phyloP scores from a whole-genome alignment of 2,329 filamentous ascomycete genomes.

The Coleophoma cylindrospora region DNA sequence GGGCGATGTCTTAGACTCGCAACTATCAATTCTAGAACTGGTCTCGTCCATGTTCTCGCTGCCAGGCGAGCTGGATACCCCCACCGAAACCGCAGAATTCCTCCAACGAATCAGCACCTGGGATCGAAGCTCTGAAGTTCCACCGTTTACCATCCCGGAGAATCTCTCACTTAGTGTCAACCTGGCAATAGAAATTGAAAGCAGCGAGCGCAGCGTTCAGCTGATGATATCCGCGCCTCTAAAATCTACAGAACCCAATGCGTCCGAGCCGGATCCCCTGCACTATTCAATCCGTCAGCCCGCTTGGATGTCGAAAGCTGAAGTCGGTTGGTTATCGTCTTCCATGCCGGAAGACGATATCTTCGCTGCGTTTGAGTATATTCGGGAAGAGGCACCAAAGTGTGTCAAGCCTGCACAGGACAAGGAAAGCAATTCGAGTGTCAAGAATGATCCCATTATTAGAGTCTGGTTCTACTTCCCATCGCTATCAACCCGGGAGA shows the following conservation, averaged over 20 bases:
- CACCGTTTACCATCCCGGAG: background rate
- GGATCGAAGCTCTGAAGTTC: background rate
- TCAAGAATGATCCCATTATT: constrained; percentile 28
- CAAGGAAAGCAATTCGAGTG: background rate
- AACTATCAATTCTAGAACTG: constrained; percentile 45
- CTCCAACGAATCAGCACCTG: background rate
- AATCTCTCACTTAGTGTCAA: background rate
- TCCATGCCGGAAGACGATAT: constrained; percentile 38
- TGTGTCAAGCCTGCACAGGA: constrained; percentile 20
- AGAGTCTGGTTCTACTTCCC: constrained; percentile 62
- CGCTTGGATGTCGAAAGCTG: constrained; percentile 45
- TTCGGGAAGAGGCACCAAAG: constrained; percentile 30
- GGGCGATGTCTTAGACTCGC: constrained; percentile 39
- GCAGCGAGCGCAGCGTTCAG: background rate
- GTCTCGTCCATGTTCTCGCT: constrained; percentile 45
- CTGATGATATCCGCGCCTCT: background rate
- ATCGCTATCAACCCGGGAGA: constrained; percentile 53
- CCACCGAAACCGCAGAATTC: constrained; percentile 8
- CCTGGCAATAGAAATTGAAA: background rate
- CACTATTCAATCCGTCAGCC: constrained; percentile 42
- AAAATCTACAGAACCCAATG: background rate
- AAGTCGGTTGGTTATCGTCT: constrained; percentile 31
- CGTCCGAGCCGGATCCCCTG: constrained; percentile 33
- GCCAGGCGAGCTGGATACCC: constrained; percentile 26
- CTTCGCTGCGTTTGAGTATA: constrained; percentile 38